Conservation (phyloP, 2,329 filamentous ascomycete species). For the Fusarium lyarnte region DNA sequence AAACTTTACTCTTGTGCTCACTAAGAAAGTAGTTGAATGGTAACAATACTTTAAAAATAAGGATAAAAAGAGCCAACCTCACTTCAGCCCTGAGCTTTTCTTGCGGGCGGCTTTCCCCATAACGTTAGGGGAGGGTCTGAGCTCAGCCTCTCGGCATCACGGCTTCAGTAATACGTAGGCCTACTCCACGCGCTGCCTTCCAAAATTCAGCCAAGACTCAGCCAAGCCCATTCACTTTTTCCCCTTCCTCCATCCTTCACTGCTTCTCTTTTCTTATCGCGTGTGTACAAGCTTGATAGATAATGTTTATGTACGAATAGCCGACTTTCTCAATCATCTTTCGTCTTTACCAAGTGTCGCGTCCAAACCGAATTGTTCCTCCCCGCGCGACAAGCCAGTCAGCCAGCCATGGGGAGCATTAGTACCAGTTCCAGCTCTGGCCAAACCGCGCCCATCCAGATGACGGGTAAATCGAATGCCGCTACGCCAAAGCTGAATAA, state of each 20-base stretch:
- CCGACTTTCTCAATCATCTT: slow-evolving; percentile 9
- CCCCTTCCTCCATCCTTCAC: slow-evolving; percentile 15
- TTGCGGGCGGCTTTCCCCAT: slow-evolving; percentile 28
- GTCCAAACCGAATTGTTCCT: not conserved
- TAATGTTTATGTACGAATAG: slow-evolving; percentile 38
- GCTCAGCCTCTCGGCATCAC: slow-evolving; percentile 45
- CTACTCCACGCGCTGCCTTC: slow-evolving; percentile 41
- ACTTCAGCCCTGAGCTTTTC: not conserved
- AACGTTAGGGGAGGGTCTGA: slow-evolving; percentile 18
- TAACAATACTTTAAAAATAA: not conserved
- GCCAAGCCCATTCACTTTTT: slow-evolving; percentile 32
- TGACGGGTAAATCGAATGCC: slow-evolving; percentile 62
- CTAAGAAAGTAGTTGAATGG: not conserved
- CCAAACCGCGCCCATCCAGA: slow-evolving; percentile 61
- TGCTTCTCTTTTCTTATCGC: slow-evolving; percentile 12
- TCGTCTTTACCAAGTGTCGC: not conserved
- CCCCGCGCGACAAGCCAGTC: slow-evolving; percentile 10
- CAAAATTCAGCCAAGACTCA: slow-evolving; percentile 37
- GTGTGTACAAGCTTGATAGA: slow-evolving; percentile 17
- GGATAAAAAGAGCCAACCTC: not conserved
- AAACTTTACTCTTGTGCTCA: not conserved
- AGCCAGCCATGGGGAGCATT: slow-evolving; percentile 54
- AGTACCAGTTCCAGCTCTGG: slow-evolving; percentile 49
- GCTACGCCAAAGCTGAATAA: slow-evolving; percentile 66
- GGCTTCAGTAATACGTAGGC: slow-evolving; percentile 43